Base-by-base conservation (phyloP, 176 grass and related monocot species). In the Oryza coarctata region DNA sequence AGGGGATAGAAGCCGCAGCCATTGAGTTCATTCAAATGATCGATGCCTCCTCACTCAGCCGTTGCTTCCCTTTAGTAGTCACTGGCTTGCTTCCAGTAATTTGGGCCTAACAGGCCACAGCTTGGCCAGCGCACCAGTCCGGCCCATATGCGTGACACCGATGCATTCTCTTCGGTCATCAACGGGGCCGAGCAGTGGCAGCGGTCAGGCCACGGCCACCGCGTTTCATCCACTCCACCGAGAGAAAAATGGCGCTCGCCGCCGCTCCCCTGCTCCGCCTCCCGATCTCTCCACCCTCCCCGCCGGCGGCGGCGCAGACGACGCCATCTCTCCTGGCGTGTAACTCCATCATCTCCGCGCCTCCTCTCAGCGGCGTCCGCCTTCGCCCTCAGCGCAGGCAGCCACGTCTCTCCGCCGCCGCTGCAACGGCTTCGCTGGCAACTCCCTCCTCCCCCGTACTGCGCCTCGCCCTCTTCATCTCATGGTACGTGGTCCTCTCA, bases 231-330 rank as follows among this genome's bases (percentile, higher is more conserved):
- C 65, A 23, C 65, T 71, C 43, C 20, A 14, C 23, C 44, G n/a
- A 63, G n/a, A 63, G 14, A 64, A 64, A 75, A 58, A 93, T 91
- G 91, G 82, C 64, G 74, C 84, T 86, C 69, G 78, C 84, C 13
- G 63, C 88, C 22, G 62, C 78, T 61, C n/a, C 82, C 26, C 63
- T 82, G 6, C 77, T 75, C 47, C 50, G 43, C 57, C 67, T 90
- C 88, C 36, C 25, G 8, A 7, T 49, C 68, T 26, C 68, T 23
- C 31, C 62, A 12, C 12, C 58, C 14, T 14, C 8, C 33, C 29
- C n/a, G 2, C 35, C n/a, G 9, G 43, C 33, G 9, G 49, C 70
- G 0, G 36, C 41, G 50, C 6, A 6, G 14, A 0, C 45, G 17
- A 1, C 39, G 13, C 27, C 33, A 40, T 2, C 50, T 57, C 15